These are phyloP conservation scores for Myrmaecium sp. DNA, from an alignment of 2,329 filamentous ascomycete genomes.

Conservation along the genomic window DNA sequence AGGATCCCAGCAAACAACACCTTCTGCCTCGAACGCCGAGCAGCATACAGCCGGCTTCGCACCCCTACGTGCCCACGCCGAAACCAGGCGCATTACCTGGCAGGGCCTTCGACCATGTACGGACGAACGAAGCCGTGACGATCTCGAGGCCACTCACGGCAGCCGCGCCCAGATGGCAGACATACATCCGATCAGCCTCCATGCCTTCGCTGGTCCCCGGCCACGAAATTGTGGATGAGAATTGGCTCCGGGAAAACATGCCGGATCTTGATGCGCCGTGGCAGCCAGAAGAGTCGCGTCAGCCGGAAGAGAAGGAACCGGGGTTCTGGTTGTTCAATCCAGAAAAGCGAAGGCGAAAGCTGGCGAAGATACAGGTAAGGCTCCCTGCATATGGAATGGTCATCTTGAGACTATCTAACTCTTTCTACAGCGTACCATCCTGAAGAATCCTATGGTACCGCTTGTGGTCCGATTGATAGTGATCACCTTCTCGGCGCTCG, in stretches of 20 bases:
- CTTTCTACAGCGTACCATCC: constrained; percentile 35
- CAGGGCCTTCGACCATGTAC: constrained; percentile 21
- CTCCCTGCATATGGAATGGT: neutral
- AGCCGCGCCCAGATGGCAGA: constrained; percentile 21
- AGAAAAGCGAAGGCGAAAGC: constrained; percentile 32
- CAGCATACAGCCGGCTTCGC: constrained; percentile 16
- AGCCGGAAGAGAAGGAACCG: constrained; percentile 30
- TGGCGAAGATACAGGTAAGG: constrained; percentile 39
- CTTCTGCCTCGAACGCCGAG: constrained; percentile 20
- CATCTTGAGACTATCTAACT: neutral
- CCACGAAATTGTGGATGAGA: constrained; percentile 21
- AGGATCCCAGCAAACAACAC: constrained; percentile 12
- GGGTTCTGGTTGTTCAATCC: constrained; percentile 32
- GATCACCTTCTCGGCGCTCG: constrained; percentile 65
- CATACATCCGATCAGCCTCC: constrained; percentile 13
- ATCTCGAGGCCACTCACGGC: constrained; percentile 17
- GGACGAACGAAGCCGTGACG: constrained; percentile 20
- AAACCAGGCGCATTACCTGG: constrained; percentile 20
- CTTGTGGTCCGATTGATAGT: constrained; percentile 68
- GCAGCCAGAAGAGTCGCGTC: constrained; percentile 34
- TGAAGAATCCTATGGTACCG: constrained; percentile 74
- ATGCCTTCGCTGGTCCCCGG: constrained; percentile 13
- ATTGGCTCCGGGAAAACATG: constrained; percentile 33
- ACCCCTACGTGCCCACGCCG: constrained; percentile 22
- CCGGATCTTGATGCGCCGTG: constrained; percentile 31